Base-by-base conservation (phyloP, 768 basidiomycete genomes). In the Lactifluus echinatus region DNA sequence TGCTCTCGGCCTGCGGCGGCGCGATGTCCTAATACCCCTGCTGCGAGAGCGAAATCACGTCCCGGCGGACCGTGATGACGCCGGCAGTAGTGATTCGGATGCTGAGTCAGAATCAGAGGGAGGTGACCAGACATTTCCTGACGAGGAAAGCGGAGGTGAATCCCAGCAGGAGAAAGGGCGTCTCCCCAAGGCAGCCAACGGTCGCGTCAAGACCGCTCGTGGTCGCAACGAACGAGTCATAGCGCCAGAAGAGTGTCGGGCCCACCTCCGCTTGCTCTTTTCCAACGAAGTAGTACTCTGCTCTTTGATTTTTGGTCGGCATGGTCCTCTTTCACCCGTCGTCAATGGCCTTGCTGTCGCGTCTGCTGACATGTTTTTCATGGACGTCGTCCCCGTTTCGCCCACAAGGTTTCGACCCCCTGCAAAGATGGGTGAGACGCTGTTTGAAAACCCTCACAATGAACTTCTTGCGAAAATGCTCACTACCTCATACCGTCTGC, bases 391-490 rank as follows among this genome's bases (percentile, higher is more conserved):
- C 21, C 84, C 92, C 29, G 89, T 98, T 19, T 80, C 93, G 15
- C 96, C 96, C 15, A 95, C 92, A 7, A 89, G 95, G 34, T 99
- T 98, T 77, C 84, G 96, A 45, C 96, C 96, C 3, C 89, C 96
- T 2, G 80, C 91, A 2, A 87, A 84, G 66, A 81, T 98, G 85
- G 90, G 84, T 52, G 96, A 94, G 53, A 85, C 83, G 43, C 76
- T 96, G 0, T 97, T 98, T 70, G 96, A 99, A 68, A 93, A 97
- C 71, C 83, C 93, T 0, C 95, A 98, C 64, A 99, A 99, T 69
- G 88, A 92, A 65, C 80, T 95, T 21, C 76, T 99, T 31, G 75
- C 89, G 24, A 84, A 79, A 65, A 82, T 96, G 34, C 75, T 99
- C 34, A 79, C 77, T 23, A 92, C 93, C 0, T 85, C 87, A 2